phyloP scores from a whole-genome alignment of 352 stramenopile genomes.

The Phytophthora podocarpi region DNA sequence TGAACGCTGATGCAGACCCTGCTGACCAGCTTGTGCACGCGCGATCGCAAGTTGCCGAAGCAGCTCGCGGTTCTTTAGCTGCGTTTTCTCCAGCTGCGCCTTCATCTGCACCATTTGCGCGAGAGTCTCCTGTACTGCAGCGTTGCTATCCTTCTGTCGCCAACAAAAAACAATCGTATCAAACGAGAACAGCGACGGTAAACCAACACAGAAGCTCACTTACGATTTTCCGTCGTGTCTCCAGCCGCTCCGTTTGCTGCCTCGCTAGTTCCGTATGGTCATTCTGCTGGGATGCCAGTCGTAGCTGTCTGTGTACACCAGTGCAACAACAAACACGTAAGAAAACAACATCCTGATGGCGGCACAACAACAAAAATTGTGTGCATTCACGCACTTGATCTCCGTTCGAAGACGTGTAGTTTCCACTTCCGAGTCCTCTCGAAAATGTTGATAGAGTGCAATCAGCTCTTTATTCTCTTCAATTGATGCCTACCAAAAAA shows the following conservation, averaged over 20 bases:
- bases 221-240: slow-evolving; percentile 50
- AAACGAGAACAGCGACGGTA: neutral
- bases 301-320: slow-evolving; percentile 25
- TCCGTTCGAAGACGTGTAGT: slow-evolving; percentile 51
- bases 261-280: slow-evolving; percentile 13
- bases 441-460: slow-evolving; percentile 70
- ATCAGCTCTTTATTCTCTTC: slow-evolving; percentile 80
- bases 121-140: slow-evolving; percentile 57
- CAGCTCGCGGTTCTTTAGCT: slow-evolving; percentile 81
- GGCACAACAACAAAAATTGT: neutral
- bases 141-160: slow-evolving; percentile 55
- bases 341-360: neutral
- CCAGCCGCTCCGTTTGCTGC: slow-evolving; percentile 42
- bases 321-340: neutral
- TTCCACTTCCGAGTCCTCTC: slow-evolving; percentile 58
- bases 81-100: slow-evolving; percentile 57
- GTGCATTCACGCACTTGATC: slow-evolving; percentile 52
- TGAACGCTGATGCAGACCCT: slow-evolving; percentile 16
- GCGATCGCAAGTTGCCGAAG: slow-evolving; percentile 75
- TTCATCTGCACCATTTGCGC: slow-evolving; percentile 66
- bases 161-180: slow-evolving; percentile 7
- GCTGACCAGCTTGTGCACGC: slow-evolving; percentile 41
- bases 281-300: slow-evolving; percentile 23
- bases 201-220: neutral
- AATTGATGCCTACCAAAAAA: slow-evolving; percentile 48